Evolutionary conservation across 306 rosid species (phyloP).

Genomic region (Fagus crenata): DNA sequence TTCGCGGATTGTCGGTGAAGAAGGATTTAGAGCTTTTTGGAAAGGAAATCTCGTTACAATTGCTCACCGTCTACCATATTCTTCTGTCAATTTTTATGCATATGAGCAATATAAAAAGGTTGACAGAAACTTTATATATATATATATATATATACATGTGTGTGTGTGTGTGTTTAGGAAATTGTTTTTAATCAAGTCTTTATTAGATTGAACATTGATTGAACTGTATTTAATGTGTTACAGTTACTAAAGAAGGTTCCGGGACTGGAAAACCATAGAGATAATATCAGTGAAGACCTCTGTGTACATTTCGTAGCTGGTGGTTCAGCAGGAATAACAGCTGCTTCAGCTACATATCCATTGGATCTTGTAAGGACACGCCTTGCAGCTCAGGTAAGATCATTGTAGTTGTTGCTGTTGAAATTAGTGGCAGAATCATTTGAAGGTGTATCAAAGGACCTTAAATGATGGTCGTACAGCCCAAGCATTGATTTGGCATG

Average conservation of each 20-base stretch:
- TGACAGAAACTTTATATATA: conserved; percentile 8
- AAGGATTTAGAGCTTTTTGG: conserved; percentile 96
- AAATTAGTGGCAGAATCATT: too few species aligned
- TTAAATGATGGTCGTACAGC: too few species aligned
- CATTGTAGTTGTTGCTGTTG: background rate
- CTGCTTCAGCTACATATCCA: conserved; percentile 89
- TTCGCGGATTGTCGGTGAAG: conserved; percentile 79
- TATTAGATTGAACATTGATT: background rate
- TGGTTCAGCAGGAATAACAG: conserved; percentile 92
- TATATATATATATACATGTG: background rate
- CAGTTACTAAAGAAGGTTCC: conserved; percentile 64
- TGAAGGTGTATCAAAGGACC: too few species aligned
- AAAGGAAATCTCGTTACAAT: conserved; percentile 95
- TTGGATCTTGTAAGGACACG: conserved; percentile 98
- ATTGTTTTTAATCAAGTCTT: background rate
- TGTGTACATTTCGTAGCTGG: conserved; percentile 79
- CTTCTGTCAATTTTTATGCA: conserved; percentile 87
- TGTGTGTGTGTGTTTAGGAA: background rate
- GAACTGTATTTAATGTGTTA: conserved; percentile 19
- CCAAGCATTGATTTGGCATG: too few species aligned
- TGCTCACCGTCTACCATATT: conserved; percentile 93
- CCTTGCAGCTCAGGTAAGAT: conserved; percentile 90
- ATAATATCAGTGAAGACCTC: conserved; percentile 57
- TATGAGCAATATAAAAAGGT: conserved; percentile 88
- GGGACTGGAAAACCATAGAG: conserved; percentile 47